phyloP scores from a whole-genome alignment of 164 flowering plant species.

The Magnolia officinalis region DNA sequence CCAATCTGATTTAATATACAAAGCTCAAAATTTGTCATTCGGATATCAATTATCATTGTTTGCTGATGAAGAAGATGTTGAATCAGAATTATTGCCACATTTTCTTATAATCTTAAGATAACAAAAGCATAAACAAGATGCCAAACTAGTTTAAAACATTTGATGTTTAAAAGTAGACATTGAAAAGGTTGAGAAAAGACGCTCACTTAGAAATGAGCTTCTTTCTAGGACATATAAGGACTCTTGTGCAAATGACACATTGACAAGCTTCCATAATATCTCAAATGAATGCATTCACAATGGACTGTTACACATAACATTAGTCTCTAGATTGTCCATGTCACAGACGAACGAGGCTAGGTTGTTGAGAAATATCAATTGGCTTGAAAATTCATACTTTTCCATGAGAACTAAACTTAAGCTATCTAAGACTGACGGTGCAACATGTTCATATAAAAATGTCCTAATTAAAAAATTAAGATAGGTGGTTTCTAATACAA shows the following conservation, averaged over 20 bases:
- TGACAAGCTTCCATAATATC: neutral
- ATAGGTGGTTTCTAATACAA: slow-evolving; percentile 19
- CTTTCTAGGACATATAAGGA: slow-evolving; percentile 18
- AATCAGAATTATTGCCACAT: slow-evolving; percentile 72
- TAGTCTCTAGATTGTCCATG: slow-evolving; percentile 9
- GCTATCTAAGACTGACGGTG: slow-evolving; percentile 33
- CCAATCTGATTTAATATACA: slow-evolving; percentile 59
- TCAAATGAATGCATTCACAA: slow-evolving; percentile 9
- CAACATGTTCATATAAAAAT: slow-evolving; percentile 39
- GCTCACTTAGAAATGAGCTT: slow-evolving; percentile 12
- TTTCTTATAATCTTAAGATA: slow-evolving; percentile 64
- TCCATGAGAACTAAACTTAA: slow-evolving; percentile 62
- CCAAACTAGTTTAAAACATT: slow-evolving; percentile 54
- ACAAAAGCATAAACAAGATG: slow-evolving; percentile 54
- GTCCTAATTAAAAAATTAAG: slow-evolving; percentile 44
- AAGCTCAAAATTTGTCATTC: slow-evolving; percentile 31
- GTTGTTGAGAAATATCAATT: slow-evolving; percentile 51
- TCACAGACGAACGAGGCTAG: slow-evolving; percentile 34
- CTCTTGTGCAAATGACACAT: slow-evolving; percentile 14
- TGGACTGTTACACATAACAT: slow-evolving; percentile 21
- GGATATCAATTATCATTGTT: slow-evolving; percentile 42
- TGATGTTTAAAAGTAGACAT: slow-evolving; percentile 67
- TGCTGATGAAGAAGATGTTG: slow-evolving; percentile 56
- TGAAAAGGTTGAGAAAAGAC: slow-evolving; percentile 61
- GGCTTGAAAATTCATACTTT: slow-evolving; percentile 87